A percentile compares a stretch with the other conserved stretches of the same genome.
Conservation (phyloP, 1,284 basidiomycete genomes). For the Trichosporon asahii region DNA sequence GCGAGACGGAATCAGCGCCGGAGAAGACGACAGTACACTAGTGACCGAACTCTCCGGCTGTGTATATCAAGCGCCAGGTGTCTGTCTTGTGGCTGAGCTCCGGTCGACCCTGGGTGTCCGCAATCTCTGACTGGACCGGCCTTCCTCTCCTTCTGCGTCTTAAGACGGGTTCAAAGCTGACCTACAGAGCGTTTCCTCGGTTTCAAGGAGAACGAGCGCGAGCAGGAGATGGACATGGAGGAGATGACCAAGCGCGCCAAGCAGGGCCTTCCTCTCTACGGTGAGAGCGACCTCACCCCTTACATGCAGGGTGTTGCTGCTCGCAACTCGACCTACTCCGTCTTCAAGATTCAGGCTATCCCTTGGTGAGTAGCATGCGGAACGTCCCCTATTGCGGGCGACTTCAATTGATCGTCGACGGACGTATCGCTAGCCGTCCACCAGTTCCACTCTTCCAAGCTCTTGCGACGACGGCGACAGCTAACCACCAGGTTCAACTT, state of each 20-base stretch:
- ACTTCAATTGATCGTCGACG: too few relatives aligned
- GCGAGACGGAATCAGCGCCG: background rate
- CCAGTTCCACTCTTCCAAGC: too few relatives aligned
- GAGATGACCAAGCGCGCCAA: constrained; percentile 70
- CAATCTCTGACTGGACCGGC: background rate
- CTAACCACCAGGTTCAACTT: constrained; percentile 72
- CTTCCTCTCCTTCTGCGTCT: background rate
- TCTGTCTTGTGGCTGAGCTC: background rate
- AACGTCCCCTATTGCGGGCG: too few relatives aligned
- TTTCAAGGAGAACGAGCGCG: constrained; percentile 85
- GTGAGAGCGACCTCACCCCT: constrained; percentile 71
- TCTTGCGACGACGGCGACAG: background rate
- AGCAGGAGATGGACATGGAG: constrained; percentile 68
- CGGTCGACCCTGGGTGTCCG: background rate
- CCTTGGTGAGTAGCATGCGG: constrained; percentile 62
- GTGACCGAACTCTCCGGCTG: too few relatives aligned
- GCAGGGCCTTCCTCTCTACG: constrained; percentile 78
- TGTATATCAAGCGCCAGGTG: background rate
- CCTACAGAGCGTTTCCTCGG: constrained; percentile 91
- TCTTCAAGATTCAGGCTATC: constrained; percentile 65
- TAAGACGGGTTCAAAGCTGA: background rate
- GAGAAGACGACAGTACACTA: too few relatives aligned
- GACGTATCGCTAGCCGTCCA: too few relatives aligned
- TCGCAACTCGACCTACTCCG: constrained; percentile 87
- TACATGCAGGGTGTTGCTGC: constrained; percentile 88